Conservation (phyloP, 2,329 filamentous ascomycete species). For the Calonectria crousiana region DNA sequence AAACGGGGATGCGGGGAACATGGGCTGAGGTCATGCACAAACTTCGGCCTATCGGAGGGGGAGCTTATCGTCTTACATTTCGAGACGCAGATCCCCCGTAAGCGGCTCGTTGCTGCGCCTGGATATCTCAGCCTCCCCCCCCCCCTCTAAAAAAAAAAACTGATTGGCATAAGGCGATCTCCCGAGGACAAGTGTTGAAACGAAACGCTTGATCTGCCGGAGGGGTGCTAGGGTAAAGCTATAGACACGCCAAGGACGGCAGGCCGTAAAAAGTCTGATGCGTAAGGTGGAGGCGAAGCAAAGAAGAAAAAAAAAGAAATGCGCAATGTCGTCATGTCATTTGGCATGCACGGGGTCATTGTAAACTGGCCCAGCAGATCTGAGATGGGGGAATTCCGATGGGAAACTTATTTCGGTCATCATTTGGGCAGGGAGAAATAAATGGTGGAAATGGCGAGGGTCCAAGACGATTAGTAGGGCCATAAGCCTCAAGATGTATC, state of each 20-base stretch:
- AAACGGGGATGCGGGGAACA: background rate
- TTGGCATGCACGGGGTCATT: too few species aligned
- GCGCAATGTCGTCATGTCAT: too few species aligned
- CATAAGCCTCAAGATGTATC: too few species aligned
- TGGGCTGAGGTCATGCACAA: background rate
- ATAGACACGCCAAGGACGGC: background rate
- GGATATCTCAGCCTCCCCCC: background rate
- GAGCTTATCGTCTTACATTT: background rate
- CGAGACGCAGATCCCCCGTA: background rate
- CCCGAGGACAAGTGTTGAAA: background rate
- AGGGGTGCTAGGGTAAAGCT: too few species aligned
- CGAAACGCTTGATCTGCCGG: background rate
- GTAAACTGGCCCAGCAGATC: background rate
- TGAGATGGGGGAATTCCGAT: background rate
- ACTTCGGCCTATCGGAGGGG: background rate
- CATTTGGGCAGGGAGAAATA: background rate
- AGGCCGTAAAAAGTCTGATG: background rate
- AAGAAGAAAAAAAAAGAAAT: background rate
- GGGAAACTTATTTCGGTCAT: background rate
- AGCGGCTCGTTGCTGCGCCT: background rate
- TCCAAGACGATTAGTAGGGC: background rate
- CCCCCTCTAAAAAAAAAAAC: too few species aligned
- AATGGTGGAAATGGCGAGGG: background rate
- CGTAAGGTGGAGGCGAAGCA: background rate
- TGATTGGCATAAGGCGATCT: background rate